A percentile compares a stretch with the other conserved stretches of the same genome.
These are phyloP conservation scores for Fusarium beomiforme DNA, from an alignment of 2,329 filamentous ascomycete genomes.

Conservation along the genomic window DNA sequence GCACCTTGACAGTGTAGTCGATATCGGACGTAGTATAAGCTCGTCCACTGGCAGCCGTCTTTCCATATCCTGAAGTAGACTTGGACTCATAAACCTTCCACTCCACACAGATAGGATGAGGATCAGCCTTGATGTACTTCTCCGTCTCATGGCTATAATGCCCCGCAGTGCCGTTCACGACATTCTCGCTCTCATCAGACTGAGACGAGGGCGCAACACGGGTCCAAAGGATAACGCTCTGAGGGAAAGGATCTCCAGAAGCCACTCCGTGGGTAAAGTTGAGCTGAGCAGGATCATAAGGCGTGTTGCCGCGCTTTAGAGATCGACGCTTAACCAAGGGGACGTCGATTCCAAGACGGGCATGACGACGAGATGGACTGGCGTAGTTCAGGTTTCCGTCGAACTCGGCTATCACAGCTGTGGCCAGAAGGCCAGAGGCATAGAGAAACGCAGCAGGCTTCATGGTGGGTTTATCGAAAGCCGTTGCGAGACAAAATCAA, in stretches of 20 bases:
- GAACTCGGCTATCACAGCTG: slow-evolving; percentile 14
- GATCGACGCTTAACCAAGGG: slow-evolving; percentile 41
- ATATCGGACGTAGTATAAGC: slow-evolving; percentile 78
- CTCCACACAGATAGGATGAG: slow-evolving; percentile 71
- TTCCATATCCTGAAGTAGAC: slow-evolving; percentile 46
- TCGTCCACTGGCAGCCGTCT: slow-evolving; percentile 64
- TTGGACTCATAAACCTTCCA: slow-evolving; percentile 64
- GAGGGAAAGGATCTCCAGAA: slow-evolving; percentile 61
- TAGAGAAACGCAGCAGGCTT: background rate
- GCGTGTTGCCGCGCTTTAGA: slow-evolving; percentile 13
- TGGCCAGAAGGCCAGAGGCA: slow-evolving; percentile 7
- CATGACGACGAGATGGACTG: slow-evolving; percentile 72
- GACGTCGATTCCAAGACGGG: slow-evolving; percentile 72
- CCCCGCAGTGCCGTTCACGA: slow-evolving; percentile 50
- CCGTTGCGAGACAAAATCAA: background rate
- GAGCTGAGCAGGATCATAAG: slow-evolving; percentile 47
- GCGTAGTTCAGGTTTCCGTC: slow-evolving; percentile 71
- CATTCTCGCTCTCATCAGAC: slow-evolving; percentile 55
- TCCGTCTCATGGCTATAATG: slow-evolving; percentile 61
- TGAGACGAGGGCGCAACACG: slow-evolving; percentile 56
- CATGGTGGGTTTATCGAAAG: slow-evolving; percentile 5
- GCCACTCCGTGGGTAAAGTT: slow-evolving; percentile 73
- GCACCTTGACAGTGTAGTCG: slow-evolving; percentile 78
- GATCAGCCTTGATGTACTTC: slow-evolving; percentile 47
- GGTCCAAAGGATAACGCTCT: slow-evolving; percentile 67